Evolutionary conservation across 2,329 filamentous ascomycete genomes (phyloP).

Genomic region (Orbilia javanica): DNA sequence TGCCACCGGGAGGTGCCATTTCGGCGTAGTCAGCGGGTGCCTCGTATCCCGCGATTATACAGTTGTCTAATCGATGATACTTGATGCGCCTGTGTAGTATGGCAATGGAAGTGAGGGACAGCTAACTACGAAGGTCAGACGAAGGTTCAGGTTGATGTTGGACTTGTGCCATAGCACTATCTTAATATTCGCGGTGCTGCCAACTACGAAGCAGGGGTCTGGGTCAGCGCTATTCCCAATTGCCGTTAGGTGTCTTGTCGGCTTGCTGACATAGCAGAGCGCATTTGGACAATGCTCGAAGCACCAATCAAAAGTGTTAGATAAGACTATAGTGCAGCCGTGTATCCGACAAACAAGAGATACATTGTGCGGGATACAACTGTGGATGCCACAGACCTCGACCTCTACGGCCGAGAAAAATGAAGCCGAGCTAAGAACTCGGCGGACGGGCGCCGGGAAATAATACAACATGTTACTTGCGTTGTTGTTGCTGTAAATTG

Average conservation of each 20-base stretch:
- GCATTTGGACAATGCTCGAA: neutral
- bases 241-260: neutral
- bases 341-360: neutral
- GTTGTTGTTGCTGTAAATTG: neutral
- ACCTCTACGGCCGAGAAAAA: neutral
- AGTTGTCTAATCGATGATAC: neutral
- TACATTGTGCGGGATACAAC: neutral
- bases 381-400: neutral
- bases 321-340: too few relatives aligned
- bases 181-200: neutral
- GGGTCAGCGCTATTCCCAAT: slow-evolving; percentile 15
- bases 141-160: neutral
- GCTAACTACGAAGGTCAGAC: too few relatives aligned
- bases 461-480: slow-evolving; percentile 1
- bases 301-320: neutral
- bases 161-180: neutral
- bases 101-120: neutral
- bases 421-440: neutral
- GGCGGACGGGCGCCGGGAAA: neutral
- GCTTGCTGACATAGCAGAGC: neutral
- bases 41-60: neutral
- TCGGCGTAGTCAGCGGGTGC: neutral
- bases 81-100: neutral
- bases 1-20: slow-evolving; percentile 13
- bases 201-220: neutral